Evolutionary conservation across 2,329 filamentous ascomycete species (phyloP).

Genomic region (Penicillium palitans): DNA sequence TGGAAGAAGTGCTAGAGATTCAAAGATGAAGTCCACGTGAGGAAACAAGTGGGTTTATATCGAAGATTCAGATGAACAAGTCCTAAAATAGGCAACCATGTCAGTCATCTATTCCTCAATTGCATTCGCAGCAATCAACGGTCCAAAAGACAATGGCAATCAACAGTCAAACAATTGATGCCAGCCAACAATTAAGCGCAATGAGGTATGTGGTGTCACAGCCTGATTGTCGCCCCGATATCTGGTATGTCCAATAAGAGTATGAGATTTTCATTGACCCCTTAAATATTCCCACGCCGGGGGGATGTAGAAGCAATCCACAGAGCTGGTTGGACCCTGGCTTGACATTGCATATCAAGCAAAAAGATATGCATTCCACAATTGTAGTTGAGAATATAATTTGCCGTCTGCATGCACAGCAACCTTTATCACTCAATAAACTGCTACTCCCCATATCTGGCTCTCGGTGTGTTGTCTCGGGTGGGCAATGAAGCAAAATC

Average conservation of each 20-base stretch:
- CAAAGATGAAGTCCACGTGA: constrained; percentile 24
- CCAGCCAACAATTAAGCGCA: not conserved
- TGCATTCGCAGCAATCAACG: not conserved
- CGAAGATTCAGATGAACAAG: constrained; percentile 6
- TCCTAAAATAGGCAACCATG: constrained; percentile 1
- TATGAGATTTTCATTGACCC: constrained; percentile 19
- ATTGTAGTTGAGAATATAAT: constrained; percentile 14
- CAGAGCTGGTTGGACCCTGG: constrained; percentile 13
- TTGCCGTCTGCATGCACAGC: constrained; percentile 4
- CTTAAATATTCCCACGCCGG: constrained; percentile 11
- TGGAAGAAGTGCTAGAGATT: constrained; percentile 23
- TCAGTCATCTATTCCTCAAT: constrained; percentile 2
- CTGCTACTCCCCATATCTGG: not conserved
- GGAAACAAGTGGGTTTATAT: constrained; percentile 7
- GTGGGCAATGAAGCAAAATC: not conserved
- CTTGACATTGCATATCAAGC: constrained; percentile 1
- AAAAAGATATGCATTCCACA: constrained; percentile 17
- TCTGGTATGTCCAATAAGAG: constrained; percentile 16
- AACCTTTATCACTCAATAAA: not conserved
- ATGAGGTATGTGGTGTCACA: constrained; percentile 26
- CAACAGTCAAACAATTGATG: not conserved
- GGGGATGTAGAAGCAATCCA: constrained; percentile 5
- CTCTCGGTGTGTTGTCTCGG: not conserved
- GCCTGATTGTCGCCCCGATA: constrained; percentile 14
- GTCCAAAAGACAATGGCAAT: not conserved